Evolutionary conservation across 2,329 filamentous ascomycete genomes (phyloP).

Genomic region (Ascomycota sp.): DNA sequence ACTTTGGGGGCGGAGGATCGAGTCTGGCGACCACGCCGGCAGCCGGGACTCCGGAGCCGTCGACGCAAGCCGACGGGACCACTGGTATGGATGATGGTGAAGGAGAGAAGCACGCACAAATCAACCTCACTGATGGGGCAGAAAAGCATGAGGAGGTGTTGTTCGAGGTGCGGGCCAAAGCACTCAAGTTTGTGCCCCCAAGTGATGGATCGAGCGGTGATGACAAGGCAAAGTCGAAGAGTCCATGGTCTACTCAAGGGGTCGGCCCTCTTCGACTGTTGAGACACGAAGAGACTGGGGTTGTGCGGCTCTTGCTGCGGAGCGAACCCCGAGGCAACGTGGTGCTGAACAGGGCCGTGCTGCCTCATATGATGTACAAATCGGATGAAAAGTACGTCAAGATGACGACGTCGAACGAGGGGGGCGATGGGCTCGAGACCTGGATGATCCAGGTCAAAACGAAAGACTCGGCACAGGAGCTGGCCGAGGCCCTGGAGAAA

Average conservation of each 20-base stretch:
- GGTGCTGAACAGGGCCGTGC: conserved; percentile 45
- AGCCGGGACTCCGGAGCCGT: conserved; percentile 34
- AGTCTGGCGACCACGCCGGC: conserved; percentile 38
- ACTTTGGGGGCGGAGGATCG: conserved; percentile 34
- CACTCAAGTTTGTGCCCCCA: conserved; percentile 33
- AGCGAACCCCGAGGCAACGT: conserved; percentile 55
- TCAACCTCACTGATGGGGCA: conserved; percentile 43
- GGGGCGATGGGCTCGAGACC: conserved; percentile 37
- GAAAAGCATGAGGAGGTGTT: conserved; percentile 52
- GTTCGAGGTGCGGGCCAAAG: conserved; percentile 49
- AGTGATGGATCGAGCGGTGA: conserved; percentile 22
- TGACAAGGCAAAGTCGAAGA: conserved; percentile 24
- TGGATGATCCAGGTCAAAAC: conserved; percentile 55
- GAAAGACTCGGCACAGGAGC: conserved; percentile 28
- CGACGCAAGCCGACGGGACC: conserved; percentile 21
- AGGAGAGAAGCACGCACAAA: conserved; percentile 40
- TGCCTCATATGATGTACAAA: conserved; percentile 40
- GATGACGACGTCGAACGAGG: conserved; percentile 31
- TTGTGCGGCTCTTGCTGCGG: conserved; percentile 46
- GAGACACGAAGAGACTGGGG: conserved; percentile 46
- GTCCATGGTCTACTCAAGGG: conserved; percentile 45
- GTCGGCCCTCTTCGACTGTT: conserved; percentile 50
- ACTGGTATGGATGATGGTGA: conserved; percentile 25
- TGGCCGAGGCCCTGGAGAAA: conserved; percentile 28
- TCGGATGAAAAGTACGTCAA: conserved; percentile 37